Conservation (phyloP, 148 eudicot species). For the Camellia japonica region DNA sequence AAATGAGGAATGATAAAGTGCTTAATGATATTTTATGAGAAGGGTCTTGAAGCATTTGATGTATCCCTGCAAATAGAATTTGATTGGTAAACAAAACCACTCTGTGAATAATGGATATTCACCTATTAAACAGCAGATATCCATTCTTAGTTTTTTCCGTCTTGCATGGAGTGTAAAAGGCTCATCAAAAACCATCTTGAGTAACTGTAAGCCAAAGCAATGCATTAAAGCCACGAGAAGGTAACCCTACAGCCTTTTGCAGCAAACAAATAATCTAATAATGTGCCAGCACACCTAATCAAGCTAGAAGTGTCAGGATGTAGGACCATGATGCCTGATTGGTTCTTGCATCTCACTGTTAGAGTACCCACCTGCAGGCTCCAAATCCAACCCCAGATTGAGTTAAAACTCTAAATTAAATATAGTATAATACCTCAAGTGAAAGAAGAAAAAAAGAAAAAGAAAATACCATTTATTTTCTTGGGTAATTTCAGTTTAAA, state of each 20-base stretch:
- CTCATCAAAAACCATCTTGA: neutral
- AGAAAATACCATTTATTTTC: too few species aligned
- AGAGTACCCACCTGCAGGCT: neutral
- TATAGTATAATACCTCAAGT: neutral
- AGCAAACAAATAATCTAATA: neutral
- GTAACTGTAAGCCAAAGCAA: neutral
- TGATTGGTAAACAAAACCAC: neutral
- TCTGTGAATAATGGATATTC: neutral
- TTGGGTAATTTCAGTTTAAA: too few species aligned
- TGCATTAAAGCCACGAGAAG: neutral
- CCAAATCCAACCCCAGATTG: neutral
- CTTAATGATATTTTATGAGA: neutral
- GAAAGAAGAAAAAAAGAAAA: neutral
- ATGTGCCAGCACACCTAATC: neutral
- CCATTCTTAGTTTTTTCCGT: neutral
- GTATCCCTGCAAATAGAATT: constrained; percentile 4
- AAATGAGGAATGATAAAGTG: neutral
- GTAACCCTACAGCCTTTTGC: neutral
- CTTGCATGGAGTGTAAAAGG: neutral
- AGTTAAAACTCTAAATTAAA: neutral
- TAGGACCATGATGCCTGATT: neutral
- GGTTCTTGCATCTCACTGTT: neutral
- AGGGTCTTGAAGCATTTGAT: neutral
- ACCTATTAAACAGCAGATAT: neutral
- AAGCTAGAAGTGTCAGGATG: neutral